Base-by-base conservation (phyloP, 1,284 basidiomycete genomes). In the Exobasidium rhododendri region DNA sequence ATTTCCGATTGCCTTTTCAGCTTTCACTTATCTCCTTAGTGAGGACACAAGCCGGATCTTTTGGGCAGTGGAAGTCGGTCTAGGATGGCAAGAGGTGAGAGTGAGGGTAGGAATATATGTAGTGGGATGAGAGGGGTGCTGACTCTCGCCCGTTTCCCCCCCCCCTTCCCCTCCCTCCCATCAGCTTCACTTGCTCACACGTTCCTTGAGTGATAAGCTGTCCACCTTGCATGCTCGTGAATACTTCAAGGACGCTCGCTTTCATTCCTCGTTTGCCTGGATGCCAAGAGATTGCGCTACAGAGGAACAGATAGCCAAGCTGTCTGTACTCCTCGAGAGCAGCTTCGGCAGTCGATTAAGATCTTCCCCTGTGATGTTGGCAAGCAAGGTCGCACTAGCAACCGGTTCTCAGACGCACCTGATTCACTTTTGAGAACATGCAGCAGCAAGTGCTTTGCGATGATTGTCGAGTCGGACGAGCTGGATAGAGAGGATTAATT, bases 31-130 rank as follows among this genome's bases (percentile, higher is more conserved):
- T 32, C 26, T 55, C 2, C 22, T 31, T 17, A 40, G 20, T 22
- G 32, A 55, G 11, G 52, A 55, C 14, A 31, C 26, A 2, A 55
- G 14, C 14, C 52, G 52, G 13, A 30, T 29, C 2, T 55, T 30
- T 32, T 55, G 52, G 52, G 28, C 52, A 20, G 52, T 31, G 17
- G 52, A 55, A 17, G 3, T 55, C n/a, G 52, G 52, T 20, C 29
- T 26, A 32, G 52, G 52, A 35, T 55, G 52, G 52, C 24, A 44
- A 20, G 24, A 32, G 20, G 28, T 55, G 20, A 26, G 28, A n/a
- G n/a, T n/a, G n/a, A n/a, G n/a, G n/a, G n/a, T n/a, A n/a, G n/a
- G n/a, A n/a, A n/a, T n/a, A n/a, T n/a, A n/a, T n/a, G n/a, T n/a
- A n/a, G n/a, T n/a, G n/a, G n/a, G n/a, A n/a, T n/a, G n/a, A n/a